Evolutionary conservation across 83 land plant genomes (phyloP).

Genomic region (Picea abies): DNA sequence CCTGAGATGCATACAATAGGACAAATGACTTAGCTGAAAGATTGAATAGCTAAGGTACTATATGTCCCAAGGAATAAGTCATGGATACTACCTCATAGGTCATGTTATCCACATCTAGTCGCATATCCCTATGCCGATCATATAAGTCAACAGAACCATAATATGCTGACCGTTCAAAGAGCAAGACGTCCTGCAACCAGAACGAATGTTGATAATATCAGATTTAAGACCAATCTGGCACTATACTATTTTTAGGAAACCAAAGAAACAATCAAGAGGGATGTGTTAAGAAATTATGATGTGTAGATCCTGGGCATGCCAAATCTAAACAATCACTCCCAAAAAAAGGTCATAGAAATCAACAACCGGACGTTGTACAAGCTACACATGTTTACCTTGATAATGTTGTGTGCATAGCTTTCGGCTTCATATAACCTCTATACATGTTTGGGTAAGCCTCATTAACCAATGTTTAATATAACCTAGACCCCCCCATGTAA

Average conservation of each 20-base stretch:
- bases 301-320: neutral
- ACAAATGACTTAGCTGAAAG: neutral
- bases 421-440: too few species aligned
- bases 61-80: neutral
- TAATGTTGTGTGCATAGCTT: too few species aligned
- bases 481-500: too few species aligned
- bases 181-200: slow-evolving; percentile 55
- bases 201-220: neutral
- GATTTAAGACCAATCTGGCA: neutral
- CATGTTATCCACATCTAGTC: slow-evolving; percentile 69
- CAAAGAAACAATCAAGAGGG: neutral
- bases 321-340: neutral
- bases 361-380: neutral
- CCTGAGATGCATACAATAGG: slow-evolving; percentile 28
- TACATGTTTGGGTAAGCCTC: too few species aligned
- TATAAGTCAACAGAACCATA: slow-evolving; percentile 50
- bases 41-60: neutral
- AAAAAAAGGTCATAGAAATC: neutral
- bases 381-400: too few species aligned
- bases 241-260: neutral
- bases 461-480: too few species aligned
- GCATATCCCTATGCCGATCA: slow-evolving; percentile 67
- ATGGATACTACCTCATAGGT: slow-evolving; percentile 51
- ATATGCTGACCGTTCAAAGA: slow-evolving; percentile 62
- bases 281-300: neutral